Base-by-base conservation (phyloP, 306 rosid species). In the Rubus parviflorus region DNA sequence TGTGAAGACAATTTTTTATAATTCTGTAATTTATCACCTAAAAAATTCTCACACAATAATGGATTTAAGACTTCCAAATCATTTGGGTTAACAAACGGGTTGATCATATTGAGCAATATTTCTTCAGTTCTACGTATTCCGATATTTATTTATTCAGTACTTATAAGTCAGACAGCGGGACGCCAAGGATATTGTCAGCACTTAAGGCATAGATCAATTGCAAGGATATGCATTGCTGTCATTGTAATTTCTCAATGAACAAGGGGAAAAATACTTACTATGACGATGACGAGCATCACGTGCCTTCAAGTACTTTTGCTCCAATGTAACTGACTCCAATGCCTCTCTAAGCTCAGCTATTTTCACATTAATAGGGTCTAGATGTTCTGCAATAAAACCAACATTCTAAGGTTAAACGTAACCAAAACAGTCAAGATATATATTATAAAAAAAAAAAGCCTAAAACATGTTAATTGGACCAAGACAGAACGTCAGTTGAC, bases 281-380 rank as follows among this genome's bases (percentile, higher is more conserved):
- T 68, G 98, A n/a, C 99, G 97, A 69, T 96, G 99, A 38, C 99
- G 91, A 67, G 87, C 15, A 87, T 96, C 97, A 66, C 98, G 99
- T 45, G 99, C 99, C 86, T 74, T 91, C 87, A 96, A 86, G 85
- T 89, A 96, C 82, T 89, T 96, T 83, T 96, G 99, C 84, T 92
- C 98, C 4, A 97, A 86, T 42, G 96, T 91, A 81, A 96, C 98
- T 9, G 99, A 91, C 65, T 92, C 99, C 83, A 92, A 78, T 71
- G 99, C 98, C 79, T 96, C 98, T 84, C 94, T 91, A 56, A 96
- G 91, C 90, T 96, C 99, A 35, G 99, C 98, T 87, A 96, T 96
- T 84, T 96, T 92, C 45, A 96, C 98, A 87, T 96, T 96, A n/a
- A 96, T 82, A 54, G 98, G 99, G 92, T 96, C 94, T 88, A 95